These are phyloP conservation scores for Piromyces finnis DNA, from an alignment of 192 early-diverging fungal genomes.

Conservation along the genomic window DNA sequence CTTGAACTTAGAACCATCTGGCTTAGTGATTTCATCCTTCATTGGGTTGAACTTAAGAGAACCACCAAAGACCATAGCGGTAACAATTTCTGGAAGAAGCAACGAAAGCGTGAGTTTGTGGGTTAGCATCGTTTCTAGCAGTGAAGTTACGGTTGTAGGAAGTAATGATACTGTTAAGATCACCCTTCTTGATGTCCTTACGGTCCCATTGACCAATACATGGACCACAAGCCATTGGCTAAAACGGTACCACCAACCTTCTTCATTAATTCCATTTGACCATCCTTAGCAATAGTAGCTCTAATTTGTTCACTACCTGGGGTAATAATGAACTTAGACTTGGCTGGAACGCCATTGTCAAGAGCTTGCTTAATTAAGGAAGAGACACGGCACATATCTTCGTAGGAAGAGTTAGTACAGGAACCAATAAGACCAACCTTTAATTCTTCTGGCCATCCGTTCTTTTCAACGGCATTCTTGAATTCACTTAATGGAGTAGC, in stretches of 20 bases:
- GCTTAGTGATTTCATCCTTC: slow-evolving; percentile 69
- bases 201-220: slow-evolving; percentile 99
- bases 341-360: slow-evolving; percentile 60
- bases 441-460: slow-evolving; percentile 76
- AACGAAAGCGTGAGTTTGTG: slow-evolving; percentile 89
- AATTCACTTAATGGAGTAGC: slow-evolving; percentile 87
- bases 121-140: slow-evolving; percentile 97
- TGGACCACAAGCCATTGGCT: slow-evolving; percentile 94
- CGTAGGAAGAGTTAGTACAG: slow-evolving; percentile 97
- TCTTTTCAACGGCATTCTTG: slow-evolving; percentile 65
- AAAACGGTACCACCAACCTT: slow-evolving; percentile 70
- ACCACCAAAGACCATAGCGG: slow-evolving; percentile 89
- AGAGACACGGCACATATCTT: slow-evolving; percentile 90
- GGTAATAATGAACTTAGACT: slow-evolving; percentile 75
- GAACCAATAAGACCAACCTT: slow-evolving; percentile 88
- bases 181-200: slow-evolving; percentile 86
- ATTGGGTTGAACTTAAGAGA: slow-evolving; percentile 86
- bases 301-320: slow-evolving; percentile 96
- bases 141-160: slow-evolving; percentile 99
- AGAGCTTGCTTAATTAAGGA: slow-evolving; percentile 69
- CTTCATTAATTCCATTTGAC: slow-evolving; percentile 56
- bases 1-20: slow-evolving; percentile 88
- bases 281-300: slow-evolving; percentile 86
- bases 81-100: slow-evolving; percentile 87
- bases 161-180: slow-evolving; percentile 94